Conservation (phyloP, 306 rosid species). For the Canavalia gladiata region DNA sequence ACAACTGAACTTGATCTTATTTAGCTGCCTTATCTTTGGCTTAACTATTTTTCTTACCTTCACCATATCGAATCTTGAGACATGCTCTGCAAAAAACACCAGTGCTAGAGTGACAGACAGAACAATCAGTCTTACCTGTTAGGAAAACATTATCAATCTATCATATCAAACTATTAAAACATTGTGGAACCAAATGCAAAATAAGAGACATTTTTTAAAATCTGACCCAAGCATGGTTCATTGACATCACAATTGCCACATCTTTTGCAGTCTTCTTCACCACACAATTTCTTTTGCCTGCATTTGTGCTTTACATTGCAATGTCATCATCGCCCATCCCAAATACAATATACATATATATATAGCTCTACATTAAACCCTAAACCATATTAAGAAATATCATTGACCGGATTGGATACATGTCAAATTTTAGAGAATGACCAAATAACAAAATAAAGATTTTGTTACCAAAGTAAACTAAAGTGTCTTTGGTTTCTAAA, state of each 20-base stretch:
- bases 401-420: background rate
- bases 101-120: conserved; percentile 73
- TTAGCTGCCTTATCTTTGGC: background rate
- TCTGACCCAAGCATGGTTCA: conserved; percentile 75
- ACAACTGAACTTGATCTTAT: too few species aligned
- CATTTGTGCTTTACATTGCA: conserved; percentile 43
- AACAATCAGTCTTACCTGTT: conserved; percentile 85
- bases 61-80: conserved; percentile 81
- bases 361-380: background rate
- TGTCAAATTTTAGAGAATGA: background rate
- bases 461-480: background rate
- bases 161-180: conserved; percentile 24
- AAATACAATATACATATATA: background rate
- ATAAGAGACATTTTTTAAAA: conserved; percentile 5
- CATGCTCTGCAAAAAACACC: conserved; percentile 82
- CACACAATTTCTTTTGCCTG: conserved; percentile 82
- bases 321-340: conserved; percentile 26
- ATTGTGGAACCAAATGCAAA: background rate
- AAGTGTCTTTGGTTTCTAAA: too few species aligned
- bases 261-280: conserved; percentile 80
- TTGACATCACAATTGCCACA: conserved; percentile 69
- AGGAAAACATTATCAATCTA: background rate
- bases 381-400: background rate
- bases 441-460: background rate
- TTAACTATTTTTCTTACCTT: conserved; percentile 58